Evolutionary conservation across 345 rosid species (phyloP).

Genomic region (Linum usitatissimum): DNA sequence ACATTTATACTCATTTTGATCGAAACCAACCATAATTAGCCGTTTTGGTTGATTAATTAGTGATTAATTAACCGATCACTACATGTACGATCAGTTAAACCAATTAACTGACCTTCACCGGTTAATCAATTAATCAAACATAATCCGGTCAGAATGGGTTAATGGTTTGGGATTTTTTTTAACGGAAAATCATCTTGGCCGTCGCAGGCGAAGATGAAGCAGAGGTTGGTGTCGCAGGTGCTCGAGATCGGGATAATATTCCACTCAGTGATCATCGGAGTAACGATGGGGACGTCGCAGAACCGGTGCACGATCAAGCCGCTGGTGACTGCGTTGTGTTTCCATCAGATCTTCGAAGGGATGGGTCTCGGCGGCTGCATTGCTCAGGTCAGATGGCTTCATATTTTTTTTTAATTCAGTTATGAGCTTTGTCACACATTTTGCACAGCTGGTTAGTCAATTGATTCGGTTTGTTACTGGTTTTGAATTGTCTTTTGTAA

Average conservation of each 20-base stretch:
- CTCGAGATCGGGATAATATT: constrained; percentile 91
- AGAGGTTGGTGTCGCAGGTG: constrained; percentile 76
- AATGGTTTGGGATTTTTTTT: no score
- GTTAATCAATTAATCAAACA: no score
- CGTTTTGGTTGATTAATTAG: no score
- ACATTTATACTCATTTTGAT: no score
- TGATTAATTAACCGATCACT: no score
- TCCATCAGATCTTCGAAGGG: constrained; percentile 92
- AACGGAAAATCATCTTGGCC: no score
- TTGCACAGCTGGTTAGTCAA: background rate
- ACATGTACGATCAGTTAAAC: no score
- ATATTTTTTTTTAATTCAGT: background rate
- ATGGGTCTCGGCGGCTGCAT: constrained; percentile 99
- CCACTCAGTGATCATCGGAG: constrained; percentile 88
- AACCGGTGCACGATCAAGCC: constrained; percentile 86
- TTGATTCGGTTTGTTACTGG: background rate
- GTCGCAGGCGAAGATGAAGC: constrained; percentile 17
- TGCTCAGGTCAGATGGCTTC: constrained; percentile 51
- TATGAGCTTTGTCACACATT: background rate
- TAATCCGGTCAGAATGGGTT: no score
- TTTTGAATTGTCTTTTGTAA: background rate
- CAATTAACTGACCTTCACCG: no score
- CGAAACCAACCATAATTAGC: no score
- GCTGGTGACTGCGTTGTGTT: constrained; percentile 75
- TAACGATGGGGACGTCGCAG: constrained; percentile 95